Percentiles rank a stretch among this genome's conserved stretches.
Conservation (phyloP, 352 stramenopile genomes). For the Globisporangium mamillatum region DNA sequence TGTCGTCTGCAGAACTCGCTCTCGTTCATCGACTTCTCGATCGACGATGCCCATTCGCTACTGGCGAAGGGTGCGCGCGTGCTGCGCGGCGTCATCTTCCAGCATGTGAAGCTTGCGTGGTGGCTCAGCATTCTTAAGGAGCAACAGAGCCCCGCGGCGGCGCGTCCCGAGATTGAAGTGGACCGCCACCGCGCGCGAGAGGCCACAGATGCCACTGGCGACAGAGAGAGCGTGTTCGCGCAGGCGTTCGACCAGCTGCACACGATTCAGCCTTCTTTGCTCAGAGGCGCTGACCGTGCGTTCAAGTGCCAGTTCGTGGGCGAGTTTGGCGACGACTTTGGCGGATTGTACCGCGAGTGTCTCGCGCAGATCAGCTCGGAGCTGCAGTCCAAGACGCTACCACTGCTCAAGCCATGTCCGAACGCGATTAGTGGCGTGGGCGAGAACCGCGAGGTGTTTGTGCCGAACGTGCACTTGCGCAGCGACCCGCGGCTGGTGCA, state of each 20-base stretch:
- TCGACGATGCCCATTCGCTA: slow-evolving; percentile 54
- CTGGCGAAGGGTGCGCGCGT: slow-evolving; percentile 53
- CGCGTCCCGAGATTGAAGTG: slow-evolving; percentile 82
- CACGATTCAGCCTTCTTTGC: slow-evolving; percentile 73
- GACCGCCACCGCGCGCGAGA: slow-evolving; percentile 78
- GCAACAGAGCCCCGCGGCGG: slow-evolving; percentile 74
- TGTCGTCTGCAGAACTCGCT: slow-evolving; percentile 82
- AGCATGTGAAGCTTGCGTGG: slow-evolving; percentile 87
- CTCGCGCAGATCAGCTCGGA: slow-evolving; percentile 87
- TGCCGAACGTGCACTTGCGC: slow-evolving; percentile 67
- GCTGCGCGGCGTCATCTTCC: slow-evolving; percentile 77
- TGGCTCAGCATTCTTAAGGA: slow-evolving; percentile 87
- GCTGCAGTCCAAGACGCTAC: slow-evolving; percentile 79
- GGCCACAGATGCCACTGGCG: slow-evolving; percentile 47
- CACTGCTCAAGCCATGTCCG: slow-evolving; percentile 85
- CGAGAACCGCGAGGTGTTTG: slow-evolving; percentile 87
- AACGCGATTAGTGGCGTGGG: slow-evolving; percentile 85
- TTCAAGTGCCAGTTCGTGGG: slow-evolving; percentile 92
- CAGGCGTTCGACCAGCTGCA: slow-evolving; percentile 88
- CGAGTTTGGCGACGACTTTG: slow-evolving; percentile 90
- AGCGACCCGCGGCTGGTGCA: slow-evolving; percentile 50
- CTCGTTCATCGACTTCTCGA: slow-evolving; percentile 82
- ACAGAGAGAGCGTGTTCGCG: slow-evolving; percentile 79
- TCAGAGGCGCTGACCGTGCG: slow-evolving; percentile 80
- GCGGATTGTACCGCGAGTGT: slow-evolving; percentile 87